phyloP scores from a whole-genome alignment of 2,329 filamentous ascomycete genomes.

The Ceratocystis diversiconidia region DNA sequence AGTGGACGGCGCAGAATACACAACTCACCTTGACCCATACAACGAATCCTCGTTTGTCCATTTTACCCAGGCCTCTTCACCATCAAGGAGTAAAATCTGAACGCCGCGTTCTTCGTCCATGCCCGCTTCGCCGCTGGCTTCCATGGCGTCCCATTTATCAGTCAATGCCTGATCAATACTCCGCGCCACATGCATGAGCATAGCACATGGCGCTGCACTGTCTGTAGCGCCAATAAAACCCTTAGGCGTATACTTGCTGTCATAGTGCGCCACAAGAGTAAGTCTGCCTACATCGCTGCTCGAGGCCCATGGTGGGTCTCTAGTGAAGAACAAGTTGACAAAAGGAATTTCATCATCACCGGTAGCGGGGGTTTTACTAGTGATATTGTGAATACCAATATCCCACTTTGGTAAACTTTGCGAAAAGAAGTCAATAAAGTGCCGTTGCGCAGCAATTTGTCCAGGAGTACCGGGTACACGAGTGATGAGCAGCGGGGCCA shows the following conservation, averaged over 20 bases:
- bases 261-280: slow-evolving; percentile 87
- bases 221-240: slow-evolving; percentile 92
- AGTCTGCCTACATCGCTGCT: slow-evolving; percentile 64
- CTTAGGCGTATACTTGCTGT: slow-evolving; percentile 63
- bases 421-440: slow-evolving; percentile 73
- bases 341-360: slow-evolving; percentile 63
- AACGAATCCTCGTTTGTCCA: slow-evolving; percentile 77
- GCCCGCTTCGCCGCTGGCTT: slow-evolving; percentile 39
- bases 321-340: slow-evolving; percentile 68
- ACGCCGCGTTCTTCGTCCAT: slow-evolving; percentile 68
- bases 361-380: slow-evolving; percentile 63
- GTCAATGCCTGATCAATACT: slow-evolving; percentile 68
- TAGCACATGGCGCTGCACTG: slow-evolving; percentile 85
- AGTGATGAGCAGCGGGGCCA: slow-evolving; percentile 75
- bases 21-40: slow-evolving; percentile 63
- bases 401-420: slow-evolving; percentile 63
- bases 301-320: slow-evolving; percentile 72
- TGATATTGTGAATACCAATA: slow-evolving; percentile 79
- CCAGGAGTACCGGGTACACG: slow-evolving; percentile 80
- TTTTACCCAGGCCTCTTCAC: slow-evolving; percentile 74
- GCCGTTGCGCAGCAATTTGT: slow-evolving; percentile 55
- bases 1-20: background rate
- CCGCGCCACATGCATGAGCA: slow-evolving; percentile 74
- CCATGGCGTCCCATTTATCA: slow-evolving; percentile 66
- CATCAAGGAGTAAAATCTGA: slow-evolving; percentile 81